Base-by-base conservation (phyloP, 257 asterid genomes). In the Lycium ferocissimum region DNA sequence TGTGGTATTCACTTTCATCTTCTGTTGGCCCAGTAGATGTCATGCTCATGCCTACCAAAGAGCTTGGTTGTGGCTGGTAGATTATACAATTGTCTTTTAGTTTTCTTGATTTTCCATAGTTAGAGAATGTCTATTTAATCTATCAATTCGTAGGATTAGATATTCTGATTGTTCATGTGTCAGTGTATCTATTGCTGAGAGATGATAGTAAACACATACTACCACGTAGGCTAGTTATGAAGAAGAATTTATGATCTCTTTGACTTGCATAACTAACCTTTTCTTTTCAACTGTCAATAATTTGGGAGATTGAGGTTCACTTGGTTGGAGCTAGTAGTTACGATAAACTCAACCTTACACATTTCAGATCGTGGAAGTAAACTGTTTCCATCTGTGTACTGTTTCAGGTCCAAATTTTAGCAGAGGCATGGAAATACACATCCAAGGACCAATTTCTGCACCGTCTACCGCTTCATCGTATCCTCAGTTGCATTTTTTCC, bases 391-490 rank as follows among this genome's bases (percentile, higher is more conserved):
- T 75, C 13, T 54, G 43, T 54, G 82, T 62, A 54, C 61, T 45
- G 78, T 88, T 88, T 87, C 94, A 95, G 98, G 97, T 91, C 87
- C 93, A 92, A 90, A 93, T 93, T 91, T 88, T 95, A 89, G 86
- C 92, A 61, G 92, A 92, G 59, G 95, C 95, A 67, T 95, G 98
- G 98, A 95, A 90, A 83, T 95, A 93, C 86, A 89, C 92, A 58
- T 85, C 92, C 12, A 87, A 86, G 26, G 98, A 93, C 87, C 90
- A 89, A 33, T 93, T 95, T 90, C 87, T 95, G 94, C 94, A 95
- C 85, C 92, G 97, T 87, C 89, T 95, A 87, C 98, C 98, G 0
- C 95, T 95, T 18, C 98, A 95, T 91, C 98, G 93, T 95, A 95
- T 95, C 98, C 98, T 20, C 53, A 82, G 83, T 47, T 66, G 17